A percentile compares a stretch with the other conserved stretches of the same genome.
These are phyloP conservation scores for Bolboschoenoplectus hybrid DNA, from an alignment of 202 grass and related monocot genomes.

Conservation along the genomic window DNA sequence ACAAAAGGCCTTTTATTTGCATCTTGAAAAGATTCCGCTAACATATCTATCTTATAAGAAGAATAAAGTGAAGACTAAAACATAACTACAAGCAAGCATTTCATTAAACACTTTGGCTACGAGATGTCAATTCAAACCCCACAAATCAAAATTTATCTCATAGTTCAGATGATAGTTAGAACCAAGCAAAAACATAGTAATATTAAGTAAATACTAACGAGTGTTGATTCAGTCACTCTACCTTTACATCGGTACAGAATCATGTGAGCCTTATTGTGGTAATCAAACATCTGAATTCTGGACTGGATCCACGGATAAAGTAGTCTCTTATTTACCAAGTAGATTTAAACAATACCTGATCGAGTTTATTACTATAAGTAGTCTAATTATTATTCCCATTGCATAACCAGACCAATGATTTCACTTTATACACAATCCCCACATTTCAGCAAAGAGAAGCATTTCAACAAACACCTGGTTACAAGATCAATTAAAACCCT, in stretches of 20 bases:
- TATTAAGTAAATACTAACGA: no score
- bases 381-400: not conserved
- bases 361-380: not conserved
- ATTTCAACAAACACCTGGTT: conserved; percentile 29
- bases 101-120: no score
- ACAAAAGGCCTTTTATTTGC: not conserved
- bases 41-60: no score
- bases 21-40: no score
- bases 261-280: not conserved
- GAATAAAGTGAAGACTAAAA: no score
- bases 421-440: not conserved
- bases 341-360: not conserved
- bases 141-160: no score
- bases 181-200: no score
- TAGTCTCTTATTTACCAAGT: not conserved
- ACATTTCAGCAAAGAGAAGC: not conserved
- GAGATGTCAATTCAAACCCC: no score
- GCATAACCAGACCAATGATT: not conserved
- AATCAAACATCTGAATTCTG: not conserved
- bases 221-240: not conserved
- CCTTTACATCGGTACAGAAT: not conserved
- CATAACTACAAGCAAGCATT: no score
- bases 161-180: no score
- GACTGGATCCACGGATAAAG: not conserved
- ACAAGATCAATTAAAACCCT: conserved; percentile 1